These are phyloP conservation scores for Naganishia cerealis DNA, from an alignment of 1,284 basidiomycete species.

Conservation along the genomic window DNA sequence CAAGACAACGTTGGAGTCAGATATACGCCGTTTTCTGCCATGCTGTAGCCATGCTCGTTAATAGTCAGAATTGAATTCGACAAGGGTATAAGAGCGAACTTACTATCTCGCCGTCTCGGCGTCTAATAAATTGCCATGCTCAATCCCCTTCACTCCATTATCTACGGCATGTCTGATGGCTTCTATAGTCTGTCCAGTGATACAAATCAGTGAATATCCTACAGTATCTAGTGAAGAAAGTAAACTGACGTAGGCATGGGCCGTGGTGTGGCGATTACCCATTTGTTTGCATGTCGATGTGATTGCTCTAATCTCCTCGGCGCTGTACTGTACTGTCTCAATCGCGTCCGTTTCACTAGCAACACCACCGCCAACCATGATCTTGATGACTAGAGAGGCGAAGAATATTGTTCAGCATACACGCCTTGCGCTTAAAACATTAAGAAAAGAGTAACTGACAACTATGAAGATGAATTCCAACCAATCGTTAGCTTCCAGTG, in stretches of 20 bases:
- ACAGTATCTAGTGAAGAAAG: neutral
- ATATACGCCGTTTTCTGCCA: constrained; percentile 55
- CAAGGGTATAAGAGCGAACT: constrained; percentile 29
- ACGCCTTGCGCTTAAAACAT: neutral
- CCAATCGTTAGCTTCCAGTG: neutral
- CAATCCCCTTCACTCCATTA: constrained; percentile 56
- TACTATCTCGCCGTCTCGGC: constrained; percentile 42
- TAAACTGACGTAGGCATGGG: constrained; percentile 28
- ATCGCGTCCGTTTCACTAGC: constrained; percentile 57
- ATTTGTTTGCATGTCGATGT: constrained; percentile 57
- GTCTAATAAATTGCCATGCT: constrained; percentile 56
- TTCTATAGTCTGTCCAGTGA: constrained; percentile 54
- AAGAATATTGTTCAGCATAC: neutral
- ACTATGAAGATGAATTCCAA: neutral
- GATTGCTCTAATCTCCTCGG: constrained; percentile 58
- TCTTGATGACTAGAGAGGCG: constrained; percentile 39
- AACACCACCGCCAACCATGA: constrained; percentile 59
- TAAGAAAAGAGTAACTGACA: neutral
- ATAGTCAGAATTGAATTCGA: neutral
- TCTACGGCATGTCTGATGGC: constrained; percentile 55
- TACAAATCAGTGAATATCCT: constrained; percentile 1
- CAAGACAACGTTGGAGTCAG: constrained; percentile 58
- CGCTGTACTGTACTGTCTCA: constrained; percentile 58
- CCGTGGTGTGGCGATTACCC: constrained; percentile 53
- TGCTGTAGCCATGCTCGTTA: constrained; percentile 32